Base-by-base conservation (phyloP, 495 filamentous ascomycete species). In the Trichocladium antarcticum region DNA sequence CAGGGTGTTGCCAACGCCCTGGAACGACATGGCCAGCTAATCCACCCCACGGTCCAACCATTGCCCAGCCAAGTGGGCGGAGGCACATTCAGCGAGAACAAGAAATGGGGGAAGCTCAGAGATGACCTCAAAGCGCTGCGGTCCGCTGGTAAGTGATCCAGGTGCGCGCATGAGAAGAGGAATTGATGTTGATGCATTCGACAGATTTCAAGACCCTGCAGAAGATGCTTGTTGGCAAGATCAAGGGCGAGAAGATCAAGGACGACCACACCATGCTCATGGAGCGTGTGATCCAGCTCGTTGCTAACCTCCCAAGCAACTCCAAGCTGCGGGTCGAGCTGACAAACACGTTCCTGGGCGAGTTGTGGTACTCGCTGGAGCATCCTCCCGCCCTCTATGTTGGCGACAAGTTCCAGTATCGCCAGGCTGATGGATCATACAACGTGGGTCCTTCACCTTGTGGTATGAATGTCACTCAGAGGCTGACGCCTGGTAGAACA, bases 221-320 rank as follows among this genome's bases (percentile, higher is more conserved):
- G 34, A 56, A 56, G 7, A 52, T 74, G 27, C 36, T 66, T 27
- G 47, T 55, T 47, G 51, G 55, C 49, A 69, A 68, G 61, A 6
- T 73, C 20, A 72, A 64, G 49, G 67, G 71, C 20, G 61, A 83
- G 15, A 75, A 80, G 45, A 54, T 79, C 17, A 54, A 68, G 0
- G 80, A 87, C 53, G 86, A 92, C 62, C 89, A 88, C 70, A 87
- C 82, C 16, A 81, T 82, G 69, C 66, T 83, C 49, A 87, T 88
- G 83, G 85, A 89, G 59, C 72, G 72, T n/a, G 71, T 83, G 42
- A 86, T 87, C 57, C 81, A 85, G 67, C 74, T 89, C 37, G 85
- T 87, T 19, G 72, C 78, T 42, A 74, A 73, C 46, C 68, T 87
- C 36, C 82, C 82, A 6, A 60, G 70, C 29, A 59, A 74, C 50